A percentile compares a stretch with the other conserved stretches of the same genome.
Evolutionary conservation across 176 grass and related monocot species (phyloP).

Genomic region (Luzula sylvatica): DNA sequence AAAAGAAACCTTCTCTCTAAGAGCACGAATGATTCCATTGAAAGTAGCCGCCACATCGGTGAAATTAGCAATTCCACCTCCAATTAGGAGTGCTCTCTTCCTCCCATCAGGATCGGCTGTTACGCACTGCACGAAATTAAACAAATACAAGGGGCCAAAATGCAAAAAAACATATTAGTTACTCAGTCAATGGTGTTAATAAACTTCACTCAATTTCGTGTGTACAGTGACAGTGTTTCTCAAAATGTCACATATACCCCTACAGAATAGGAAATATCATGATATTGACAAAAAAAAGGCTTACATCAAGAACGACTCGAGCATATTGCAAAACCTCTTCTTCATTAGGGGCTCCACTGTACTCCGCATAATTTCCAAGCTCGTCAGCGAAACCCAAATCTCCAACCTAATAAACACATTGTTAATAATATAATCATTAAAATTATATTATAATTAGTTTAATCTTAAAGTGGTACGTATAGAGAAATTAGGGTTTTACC

Average conservation of each 20-base stretch:
- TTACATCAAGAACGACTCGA: constrained; percentile 89
- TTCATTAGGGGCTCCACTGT: constrained; percentile 86
- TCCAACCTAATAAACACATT: constrained; percentile 43
- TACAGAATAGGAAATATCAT: background rate
- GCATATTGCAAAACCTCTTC: constrained; percentile 94
- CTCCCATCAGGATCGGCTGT: constrained; percentile 87
- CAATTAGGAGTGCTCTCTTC: constrained; percentile 85
- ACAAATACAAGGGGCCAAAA: background rate
- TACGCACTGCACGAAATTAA: constrained; percentile 37
- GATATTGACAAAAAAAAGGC: background rate
- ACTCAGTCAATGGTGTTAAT: no score
- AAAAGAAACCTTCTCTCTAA: constrained; percentile 72
- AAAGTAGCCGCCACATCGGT: constrained; percentile 93
- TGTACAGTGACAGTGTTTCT: no score
- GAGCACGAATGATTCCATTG: constrained; percentile 75
- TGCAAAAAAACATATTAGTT: constrained; percentile 3
- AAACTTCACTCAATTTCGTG: no score
- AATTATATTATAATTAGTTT: no score
- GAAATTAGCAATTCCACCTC: constrained; percentile 97
- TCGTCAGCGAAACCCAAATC: constrained; percentile 84
- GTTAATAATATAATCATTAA: no score
- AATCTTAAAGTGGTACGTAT: background rate
- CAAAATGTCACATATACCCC: background rate
- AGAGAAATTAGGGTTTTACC: constrained; percentile 30
- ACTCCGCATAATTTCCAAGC: constrained; percentile 85